Conservation (phyloP, 495 filamentous ascomycete genomes). For the Cercophora newfieldiana region DNA sequence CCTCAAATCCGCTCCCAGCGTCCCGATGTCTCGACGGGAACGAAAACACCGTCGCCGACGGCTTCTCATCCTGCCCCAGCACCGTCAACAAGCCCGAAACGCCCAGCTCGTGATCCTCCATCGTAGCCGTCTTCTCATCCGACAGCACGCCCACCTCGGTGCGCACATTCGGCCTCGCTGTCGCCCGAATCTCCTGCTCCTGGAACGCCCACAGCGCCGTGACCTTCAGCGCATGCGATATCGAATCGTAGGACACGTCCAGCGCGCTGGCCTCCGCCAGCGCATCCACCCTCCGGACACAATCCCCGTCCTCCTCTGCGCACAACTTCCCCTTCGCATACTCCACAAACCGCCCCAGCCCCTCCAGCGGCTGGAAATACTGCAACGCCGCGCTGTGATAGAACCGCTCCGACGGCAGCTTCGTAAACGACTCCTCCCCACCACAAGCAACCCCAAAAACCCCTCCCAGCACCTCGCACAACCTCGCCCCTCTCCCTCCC, state of each 20-base stretch:
- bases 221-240: conserved; percentile 63
- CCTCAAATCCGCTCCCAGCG: conserved; percentile 45
- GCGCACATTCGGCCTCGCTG: conserved; percentile 33
- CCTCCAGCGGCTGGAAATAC: conserved; percentile 64
- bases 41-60: conserved; percentile 75
- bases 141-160: conserved; percentile 85
- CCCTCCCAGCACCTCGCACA: conserved; percentile 64
- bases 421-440: conserved; percentile 63
- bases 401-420: conserved; percentile 63
- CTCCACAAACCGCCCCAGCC: conserved; percentile 53
- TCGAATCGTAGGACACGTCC: conserved; percentile 76
- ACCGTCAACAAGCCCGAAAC: conserved; percentile 79
- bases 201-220: conserved; percentile 60
- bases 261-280: conserved; percentile 57
- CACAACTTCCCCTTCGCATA: conserved; percentile 64
- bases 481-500: conserved; percentile 43
- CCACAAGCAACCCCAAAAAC: conserved; percentile 56
- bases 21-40: conserved; percentile 84
- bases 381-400: conserved; percentile 65
- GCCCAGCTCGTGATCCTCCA: conserved; percentile 69
- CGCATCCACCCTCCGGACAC: conserved; percentile 32
- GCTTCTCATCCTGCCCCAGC: conserved; percentile 69
- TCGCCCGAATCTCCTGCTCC: conserved; percentile 40
- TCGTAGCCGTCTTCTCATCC: conserved; percentile 57
- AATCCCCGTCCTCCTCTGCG: conserved; percentile 34